A percentile compares a stretch with the other conserved stretches of the same genome.
These are phyloP conservation scores for Galerina sulciceps DNA, from an alignment of 768 basidiomycete genomes.

Conservation along the genomic window DNA sequence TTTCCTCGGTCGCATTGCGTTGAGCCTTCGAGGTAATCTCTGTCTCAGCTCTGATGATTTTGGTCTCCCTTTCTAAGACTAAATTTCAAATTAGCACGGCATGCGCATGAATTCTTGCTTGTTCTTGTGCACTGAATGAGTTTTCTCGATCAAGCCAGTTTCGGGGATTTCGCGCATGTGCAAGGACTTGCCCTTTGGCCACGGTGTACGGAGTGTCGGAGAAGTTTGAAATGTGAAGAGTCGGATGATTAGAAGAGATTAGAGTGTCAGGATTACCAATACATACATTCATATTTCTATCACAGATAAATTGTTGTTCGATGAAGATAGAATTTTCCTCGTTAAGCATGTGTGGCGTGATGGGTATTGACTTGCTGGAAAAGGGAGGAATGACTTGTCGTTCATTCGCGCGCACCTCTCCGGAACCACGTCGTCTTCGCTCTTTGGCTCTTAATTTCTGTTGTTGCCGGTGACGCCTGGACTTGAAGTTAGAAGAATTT, in stretches of 20 bases:
- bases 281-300: slow-evolving; percentile 7
- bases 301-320: slow-evolving; percentile 7
- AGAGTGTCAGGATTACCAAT: slow-evolving; percentile 20
- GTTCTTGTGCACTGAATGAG: neutral
- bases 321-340: slow-evolving; percentile 8
- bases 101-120: neutral
- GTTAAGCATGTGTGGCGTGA: neutral
- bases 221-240: slow-evolving; percentile 10
- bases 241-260: neutral
- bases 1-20: neutral
- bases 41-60: neutral
- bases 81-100: neutral
- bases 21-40: slow-evolving; percentile 1
- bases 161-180: slow-evolving; percentile 7
- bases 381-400: slow-evolving; percentile 15
- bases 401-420: neutral
- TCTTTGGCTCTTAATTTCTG: neutral
- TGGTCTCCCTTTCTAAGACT: neutral
- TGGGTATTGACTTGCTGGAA: slow-evolving; percentile 8
- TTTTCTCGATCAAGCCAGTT: slow-evolving; percentile 17
- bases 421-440: neutral
- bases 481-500: neutral
- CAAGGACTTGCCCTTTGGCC: slow-evolving; percentile 15
- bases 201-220: slow-evolving; percentile 11
- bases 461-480: neutral